Conservation (phyloP, 2,329 filamentous ascomycete species). For the Ophiosphaerella narmari region DNA sequence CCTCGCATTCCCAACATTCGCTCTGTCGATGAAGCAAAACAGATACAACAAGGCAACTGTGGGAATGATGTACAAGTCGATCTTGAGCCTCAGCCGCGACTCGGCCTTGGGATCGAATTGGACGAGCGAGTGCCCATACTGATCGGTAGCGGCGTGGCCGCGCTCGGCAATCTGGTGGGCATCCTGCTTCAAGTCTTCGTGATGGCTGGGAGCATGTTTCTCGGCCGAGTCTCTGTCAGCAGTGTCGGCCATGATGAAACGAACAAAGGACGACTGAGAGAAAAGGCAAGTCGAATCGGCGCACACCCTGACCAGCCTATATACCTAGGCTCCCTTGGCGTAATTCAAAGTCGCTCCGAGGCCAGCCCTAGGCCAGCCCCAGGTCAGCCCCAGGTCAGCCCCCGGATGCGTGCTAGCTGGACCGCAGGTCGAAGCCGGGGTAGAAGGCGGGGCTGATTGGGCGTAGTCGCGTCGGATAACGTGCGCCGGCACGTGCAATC, state of each 20-base stretch:
- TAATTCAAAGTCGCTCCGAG: too few relatives aligned
- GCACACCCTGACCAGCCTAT: conserved; percentile 1
- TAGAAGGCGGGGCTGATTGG: too few relatives aligned
- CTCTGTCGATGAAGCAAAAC: conserved; percentile 76
- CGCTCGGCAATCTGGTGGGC: conserved; percentile 32
- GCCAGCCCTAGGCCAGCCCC: too few relatives aligned
- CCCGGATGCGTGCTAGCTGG: too few relatives aligned
- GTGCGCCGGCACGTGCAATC: too few relatives aligned
- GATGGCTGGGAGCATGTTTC: conserved; percentile 24
- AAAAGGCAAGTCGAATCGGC: conserved; percentile 9
- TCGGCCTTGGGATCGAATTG: conserved; percentile 63
- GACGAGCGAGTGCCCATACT: conserved; percentile 40
- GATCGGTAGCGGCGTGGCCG: conserved; percentile 39
- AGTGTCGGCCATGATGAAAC: conserved; percentile 11
- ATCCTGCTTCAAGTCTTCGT: conserved; percentile 34
- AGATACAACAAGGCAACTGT: conserved; percentile 70
- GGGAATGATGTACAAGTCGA: conserved; percentile 68
- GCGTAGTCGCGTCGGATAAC: too few relatives aligned
- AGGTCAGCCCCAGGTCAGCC: too few relatives aligned
- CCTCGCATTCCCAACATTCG: conserved; percentile 74
- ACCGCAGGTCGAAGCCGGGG: too few relatives aligned
- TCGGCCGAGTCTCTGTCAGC: conserved; percentile 12
- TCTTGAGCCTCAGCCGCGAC: conserved; percentile 63
- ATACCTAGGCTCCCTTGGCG: too few relatives aligned
- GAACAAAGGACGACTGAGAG: neutral